These are phyloP conservation scores for Teratosphaeria zuluensis DNA, from an alignment of 2,329 filamentous ascomycete genomes.

Conservation along the genomic window DNA sequence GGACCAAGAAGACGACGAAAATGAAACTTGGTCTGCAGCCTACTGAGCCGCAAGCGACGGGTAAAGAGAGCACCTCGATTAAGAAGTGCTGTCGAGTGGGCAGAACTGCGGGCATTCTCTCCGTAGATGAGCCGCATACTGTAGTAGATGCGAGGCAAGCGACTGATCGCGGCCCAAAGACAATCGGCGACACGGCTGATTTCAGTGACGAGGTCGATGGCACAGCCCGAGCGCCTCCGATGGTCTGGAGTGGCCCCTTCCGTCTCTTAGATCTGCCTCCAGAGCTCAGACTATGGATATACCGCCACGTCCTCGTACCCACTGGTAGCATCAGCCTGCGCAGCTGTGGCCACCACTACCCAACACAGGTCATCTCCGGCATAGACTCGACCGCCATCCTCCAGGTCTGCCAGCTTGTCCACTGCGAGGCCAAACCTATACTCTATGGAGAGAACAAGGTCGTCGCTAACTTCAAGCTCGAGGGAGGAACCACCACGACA, in stretches of 20 bases:
- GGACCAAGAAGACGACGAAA: background rate
- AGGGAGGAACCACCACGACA: background rate
- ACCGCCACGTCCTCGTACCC: background rate
- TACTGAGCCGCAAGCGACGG: background rate
- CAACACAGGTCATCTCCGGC: background rate
- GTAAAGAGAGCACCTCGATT: background rate
- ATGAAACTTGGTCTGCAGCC: background rate
- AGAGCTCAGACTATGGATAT: background rate
- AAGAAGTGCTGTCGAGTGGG: background rate
- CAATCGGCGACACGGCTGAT: background rate
- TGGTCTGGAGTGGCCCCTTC: background rate
- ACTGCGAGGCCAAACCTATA: background rate
- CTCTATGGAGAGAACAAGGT: background rate
- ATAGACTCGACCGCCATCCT: background rate
- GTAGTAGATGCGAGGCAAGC: background rate
- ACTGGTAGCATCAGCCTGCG: background rate
- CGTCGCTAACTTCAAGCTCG: background rate
- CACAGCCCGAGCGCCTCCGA: background rate
- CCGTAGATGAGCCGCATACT: background rate
- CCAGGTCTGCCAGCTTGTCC: background rate
- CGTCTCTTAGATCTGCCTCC: background rate
- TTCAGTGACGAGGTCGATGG: background rate
- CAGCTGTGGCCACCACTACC: background rate
- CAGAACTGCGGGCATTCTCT: background rate
- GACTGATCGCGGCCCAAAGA: background rate